Evolutionary conservation across 371 early-diverging fungal genomes (phyloP), one percentile per base, ranked within the genome.

Genomic region (Blyttiomyces sp.): DNA sequence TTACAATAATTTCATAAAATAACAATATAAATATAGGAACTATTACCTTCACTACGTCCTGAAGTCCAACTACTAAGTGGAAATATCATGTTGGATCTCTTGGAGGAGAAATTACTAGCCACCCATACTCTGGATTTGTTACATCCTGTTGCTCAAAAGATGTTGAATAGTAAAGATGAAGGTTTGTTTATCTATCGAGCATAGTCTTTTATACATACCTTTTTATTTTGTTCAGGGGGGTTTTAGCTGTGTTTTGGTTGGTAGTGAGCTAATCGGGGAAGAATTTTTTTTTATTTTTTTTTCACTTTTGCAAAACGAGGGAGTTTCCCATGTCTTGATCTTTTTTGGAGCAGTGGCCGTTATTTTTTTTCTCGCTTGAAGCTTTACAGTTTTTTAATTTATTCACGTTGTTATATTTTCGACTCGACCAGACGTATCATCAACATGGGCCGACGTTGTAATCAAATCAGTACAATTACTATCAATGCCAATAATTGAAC

Each of bases 101-200:
- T 64, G 19, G 63, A 59, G 6, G 36, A 59, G n/a, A 43, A 49
- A 4, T 54, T 60, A 27, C 27, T 74, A 1, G 45, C 63, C 4
- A 43, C 43, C 3, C 27, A 17, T 16, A 16, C 56, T 26, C 49
- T 64, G 33, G 48, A 55, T 16, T 48, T 48, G n/a, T 28, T 70
- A 4, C 39, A 46, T 9, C 32, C 36, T 7, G 54, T 61, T 17
- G 69, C 72, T 13, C 27, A 49, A 6, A 64, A 59, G 49, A 46
- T 74, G 4, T 39, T 74, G 16, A 61, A 58, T n/a, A 60, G 59
- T 49, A 66, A 66, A 35, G 67, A 66, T 42, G 63, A 65, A 57
- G 71, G 68, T 72, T 2, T n/a, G n/a, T n/a, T n/a, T n/a, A n/a
- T n/a, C n/a, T n/a, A n/a, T n/a, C n/a, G n/a, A n/a, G n/a, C n/a